Evolutionary conservation across 2,329 filamentous ascomycete genomes (phyloP), one percentile per base, ranked within the genome.

Genomic region (Aquanectria penicillioides): DNA sequence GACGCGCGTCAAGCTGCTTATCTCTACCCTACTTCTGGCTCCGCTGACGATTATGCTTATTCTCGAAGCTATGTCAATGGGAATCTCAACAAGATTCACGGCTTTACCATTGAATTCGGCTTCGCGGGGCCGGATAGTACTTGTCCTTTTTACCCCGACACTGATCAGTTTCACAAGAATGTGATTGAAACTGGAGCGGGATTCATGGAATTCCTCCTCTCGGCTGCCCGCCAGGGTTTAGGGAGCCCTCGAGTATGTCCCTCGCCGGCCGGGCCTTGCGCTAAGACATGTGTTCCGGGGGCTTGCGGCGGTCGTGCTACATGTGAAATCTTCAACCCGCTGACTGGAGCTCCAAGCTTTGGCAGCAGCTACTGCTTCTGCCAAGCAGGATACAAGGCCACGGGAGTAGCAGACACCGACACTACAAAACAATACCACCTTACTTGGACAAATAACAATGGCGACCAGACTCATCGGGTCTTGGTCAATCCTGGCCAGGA

Each of bases 91-190:
- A 69, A 74, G 33, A 68, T 79, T 4, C 72, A 77, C 57, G 71
- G 71, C 1, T 78, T 75, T 38, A 77, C 73, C 0, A 63, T 79
- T 17, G 77, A 80, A 58, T 79, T 79, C 54, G 76, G 77, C 0
- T 77, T 75, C 52, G 70, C 65, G 7, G 77, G 76, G 49, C 66
- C 69, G 2, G 51, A 28, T 18, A 12, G n/a, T 5, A 13, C 13
- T n/a, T 55, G 51, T 8, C 13, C 20, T 0, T 79, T 79, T 59
- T 79, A 79, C 60, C 77, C 76, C 0, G 75, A 72, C 0, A 62
- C 62, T 1, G 58, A 67, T 18, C 70, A 74, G 62, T 76, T 77
- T 60, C 70, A 73, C 44, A 36, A 51, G 29, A 79, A 74, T 52
- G 60, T 79, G 18, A 66, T 73, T 25, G 76, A 79, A 61, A 75